Evolutionary conservation across 352 stramenopile genomes (phyloP).

Genomic region (Phytophthora pistaciae): DNA sequence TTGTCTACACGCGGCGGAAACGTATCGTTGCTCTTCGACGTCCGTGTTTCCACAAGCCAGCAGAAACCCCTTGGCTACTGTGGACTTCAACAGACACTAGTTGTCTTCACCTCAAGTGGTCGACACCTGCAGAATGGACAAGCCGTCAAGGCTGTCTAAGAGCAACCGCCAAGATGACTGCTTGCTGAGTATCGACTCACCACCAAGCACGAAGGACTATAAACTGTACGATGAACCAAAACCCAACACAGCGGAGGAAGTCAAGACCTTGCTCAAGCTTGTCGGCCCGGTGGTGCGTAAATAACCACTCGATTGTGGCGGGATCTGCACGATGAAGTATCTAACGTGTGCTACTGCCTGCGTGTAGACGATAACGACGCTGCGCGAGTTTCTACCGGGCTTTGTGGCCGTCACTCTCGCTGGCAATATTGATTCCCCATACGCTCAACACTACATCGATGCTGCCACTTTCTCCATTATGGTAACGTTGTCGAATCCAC

Average conservation of each 20-base stretch:
- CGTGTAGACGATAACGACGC: constrained; percentile 40
- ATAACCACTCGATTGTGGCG: not conserved
- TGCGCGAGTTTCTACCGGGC: constrained; percentile 48
- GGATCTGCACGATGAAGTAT: not conserved
- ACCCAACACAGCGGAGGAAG: constrained; percentile 30
- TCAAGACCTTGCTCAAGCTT: constrained; percentile 46
- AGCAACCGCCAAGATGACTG: not conserved
- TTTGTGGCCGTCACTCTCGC: constrained; percentile 61
- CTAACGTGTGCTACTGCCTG: not conserved
- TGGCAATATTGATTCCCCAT: constrained; percentile 62
- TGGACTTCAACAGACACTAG: not conserved
- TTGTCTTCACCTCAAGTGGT: not conserved
- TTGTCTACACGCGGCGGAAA: not conserved
- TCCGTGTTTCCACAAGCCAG: not conserved
- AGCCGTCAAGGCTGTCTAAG: too few relatives aligned
- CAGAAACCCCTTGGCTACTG: not conserved
- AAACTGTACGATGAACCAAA: constrained; percentile 14
- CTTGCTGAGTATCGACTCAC: not conserved
- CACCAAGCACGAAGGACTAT: not conserved
- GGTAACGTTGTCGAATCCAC: constrained; percentile 22
- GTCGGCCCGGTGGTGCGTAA: constrained; percentile 45
- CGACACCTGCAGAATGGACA: not conserved
- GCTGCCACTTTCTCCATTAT: constrained; percentile 61
- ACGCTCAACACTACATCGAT: constrained; percentile 65
- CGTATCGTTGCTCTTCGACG: not conserved